These are phyloP conservation scores for Penstemon davidsonii DNA, from an alignment of 257 asterid genomes.

Conservation along the genomic window DNA sequence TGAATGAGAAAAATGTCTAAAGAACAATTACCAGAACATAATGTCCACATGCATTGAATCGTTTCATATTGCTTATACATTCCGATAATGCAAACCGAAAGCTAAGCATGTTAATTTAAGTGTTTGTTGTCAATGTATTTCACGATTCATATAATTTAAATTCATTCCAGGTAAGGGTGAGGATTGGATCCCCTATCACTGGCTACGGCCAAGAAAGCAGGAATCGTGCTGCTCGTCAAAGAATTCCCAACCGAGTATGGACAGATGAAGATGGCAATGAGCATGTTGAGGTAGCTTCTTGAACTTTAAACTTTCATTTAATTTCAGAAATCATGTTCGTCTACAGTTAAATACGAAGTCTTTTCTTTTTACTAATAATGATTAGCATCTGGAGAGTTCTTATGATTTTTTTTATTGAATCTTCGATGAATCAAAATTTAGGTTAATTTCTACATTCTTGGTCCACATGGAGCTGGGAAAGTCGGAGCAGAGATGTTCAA, in stretches of 20 bases:
- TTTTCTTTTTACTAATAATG: too few relatives aligned
- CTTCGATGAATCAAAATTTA: constrained; percentile 8
- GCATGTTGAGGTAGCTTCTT: constrained; percentile 51
- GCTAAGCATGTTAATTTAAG: background rate
- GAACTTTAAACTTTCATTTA: background rate
- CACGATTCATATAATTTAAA: constrained; percentile 11
- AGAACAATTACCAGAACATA: too few relatives aligned
- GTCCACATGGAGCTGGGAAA: constrained; percentile 64
- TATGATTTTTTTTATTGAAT: background rate
- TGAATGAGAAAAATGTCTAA: too few relatives aligned
- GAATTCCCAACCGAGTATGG: constrained; percentile 55
- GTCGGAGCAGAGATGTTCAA: constrained; percentile 67
- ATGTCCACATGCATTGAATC: too few relatives aligned
- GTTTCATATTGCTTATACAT: too few relatives aligned
- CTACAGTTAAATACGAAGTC: too few relatives aligned
- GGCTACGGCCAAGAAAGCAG: constrained; percentile 65
- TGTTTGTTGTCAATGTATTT: constrained; percentile 1
- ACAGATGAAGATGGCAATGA: constrained; percentile 57
- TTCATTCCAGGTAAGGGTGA: constrained; percentile 49
- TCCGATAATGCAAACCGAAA: too few relatives aligned
- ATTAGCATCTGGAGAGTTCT: background rate
- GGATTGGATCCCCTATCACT: constrained; percentile 64
- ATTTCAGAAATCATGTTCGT: too few relatives aligned
- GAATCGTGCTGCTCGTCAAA: constrained; percentile 68
- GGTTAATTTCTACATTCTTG: constrained; percentile 64